Evolutionary conservation across 306 rosid genomes (phyloP), one percentile per base, ranked within the genome.

Genomic region (Trifolium pratense): DNA sequence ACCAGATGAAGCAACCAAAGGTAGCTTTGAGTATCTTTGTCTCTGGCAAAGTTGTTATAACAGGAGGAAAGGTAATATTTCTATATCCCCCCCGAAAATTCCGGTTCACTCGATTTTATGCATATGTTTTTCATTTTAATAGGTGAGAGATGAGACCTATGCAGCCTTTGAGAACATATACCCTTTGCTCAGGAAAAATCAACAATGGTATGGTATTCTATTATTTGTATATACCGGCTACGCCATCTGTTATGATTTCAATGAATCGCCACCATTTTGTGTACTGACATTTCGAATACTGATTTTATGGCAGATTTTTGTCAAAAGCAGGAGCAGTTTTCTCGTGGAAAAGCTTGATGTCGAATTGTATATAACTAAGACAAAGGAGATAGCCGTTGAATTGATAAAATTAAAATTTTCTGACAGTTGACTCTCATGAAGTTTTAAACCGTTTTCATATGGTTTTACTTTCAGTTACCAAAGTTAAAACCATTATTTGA

Each of bases 1-100:
- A 94, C 71, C 89, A 96, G 23, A 94, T 94, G 99, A 94, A 91
- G 86, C 96, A 91, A 68, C 97, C 99, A 0, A 94, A 94, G 85
- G 90, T 94, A 69, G 97, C 90, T 78, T 87, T 94, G 70, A 93
- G 90, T 17, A 91, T 94, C 49, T 91, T 94, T 46, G 97, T 94
- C 26, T 94, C 97, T 3, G 99, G 97, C 31, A 94, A 94, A 85
- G 91, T 94, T 78, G 96, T 91, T 70, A 90, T 90, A 26, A 94
- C 99, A 10, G 97, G 97, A 64, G 99, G 97, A 1, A 94, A 94
- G 99, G 99, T 94, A 80, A 46, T 57, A 55, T 18, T 68, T 68
- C 14, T 48, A 29, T 31, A 34, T n/a, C 48, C n/a, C 3, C 20
- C 15, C 1, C 0, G 4, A 16, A 18, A 16, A 36, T 34, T 21